Evolutionary conservation across 2,329 filamentous ascomycete genomes (phyloP).

Genomic region (Fusarium nelsonii): DNA sequence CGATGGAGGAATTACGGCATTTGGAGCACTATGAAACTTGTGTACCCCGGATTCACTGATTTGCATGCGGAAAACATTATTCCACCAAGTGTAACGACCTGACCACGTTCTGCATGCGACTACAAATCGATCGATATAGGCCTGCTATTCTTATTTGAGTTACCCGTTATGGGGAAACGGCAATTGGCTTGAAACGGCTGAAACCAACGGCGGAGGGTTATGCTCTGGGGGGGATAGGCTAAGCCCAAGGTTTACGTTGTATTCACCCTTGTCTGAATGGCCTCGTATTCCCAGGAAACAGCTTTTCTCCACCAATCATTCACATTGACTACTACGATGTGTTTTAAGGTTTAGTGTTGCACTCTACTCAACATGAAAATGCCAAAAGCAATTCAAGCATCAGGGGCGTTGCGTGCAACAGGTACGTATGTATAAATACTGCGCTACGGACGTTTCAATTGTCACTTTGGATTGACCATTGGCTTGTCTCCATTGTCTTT

Average conservation of each 20-base stretch:
- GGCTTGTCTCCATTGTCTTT: not conserved
- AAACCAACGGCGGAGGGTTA: constrained; percentile 33
- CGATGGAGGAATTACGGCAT: constrained; percentile 5
- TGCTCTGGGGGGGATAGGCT: constrained; percentile 11
- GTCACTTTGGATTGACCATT: not conserved
- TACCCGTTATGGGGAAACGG: not conserved
- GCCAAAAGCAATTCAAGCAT: not conserved
- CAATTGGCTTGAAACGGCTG: constrained; percentile 29
- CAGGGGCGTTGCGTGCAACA: not conserved
- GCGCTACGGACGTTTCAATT: not conserved
- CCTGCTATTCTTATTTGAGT: constrained; percentile 8
- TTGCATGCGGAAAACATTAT: not conserved
- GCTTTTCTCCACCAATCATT: constrained; percentile 36
- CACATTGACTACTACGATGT: too few species aligned
- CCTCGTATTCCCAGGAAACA: not conserved
- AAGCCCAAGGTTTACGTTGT: not conserved
- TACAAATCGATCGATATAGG: constrained; percentile 1
- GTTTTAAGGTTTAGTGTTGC: constrained; percentile 2
- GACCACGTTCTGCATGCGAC: not conserved
- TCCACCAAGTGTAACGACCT: constrained; percentile 4
- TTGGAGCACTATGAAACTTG: not conserved
- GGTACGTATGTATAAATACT: constrained; percentile 13
- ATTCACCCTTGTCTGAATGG: not conserved
- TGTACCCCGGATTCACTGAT: constrained; percentile 10
- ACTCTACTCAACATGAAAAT: not conserved